A percentile compares a stretch with the other conserved stretches of the same genome.
These are phyloP conservation scores for Kluyveromyces siamensis DNA, from an alignment of 805 yeast genomes.

Conservation along the genomic window DNA sequence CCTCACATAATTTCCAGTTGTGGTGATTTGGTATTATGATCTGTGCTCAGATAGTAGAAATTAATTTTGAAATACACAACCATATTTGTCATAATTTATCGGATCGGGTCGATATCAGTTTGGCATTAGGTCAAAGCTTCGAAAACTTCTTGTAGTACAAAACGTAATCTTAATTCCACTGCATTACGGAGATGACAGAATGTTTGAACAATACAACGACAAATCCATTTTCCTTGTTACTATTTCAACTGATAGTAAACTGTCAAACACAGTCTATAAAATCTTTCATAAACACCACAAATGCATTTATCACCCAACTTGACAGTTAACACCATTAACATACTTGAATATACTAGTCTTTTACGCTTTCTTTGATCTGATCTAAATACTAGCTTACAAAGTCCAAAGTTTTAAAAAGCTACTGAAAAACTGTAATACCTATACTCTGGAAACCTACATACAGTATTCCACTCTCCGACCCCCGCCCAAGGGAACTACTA, in stretches of 20 bases:
- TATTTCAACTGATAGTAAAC: not conserved
- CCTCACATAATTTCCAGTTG: not conserved
- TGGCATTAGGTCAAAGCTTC: too few species aligned
- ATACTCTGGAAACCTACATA: not conserved
- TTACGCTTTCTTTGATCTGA: not conserved
- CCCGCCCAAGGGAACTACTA: not conserved
- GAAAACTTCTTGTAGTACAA: too few species aligned
- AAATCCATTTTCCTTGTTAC: too few species aligned
- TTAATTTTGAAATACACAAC: too few species aligned
- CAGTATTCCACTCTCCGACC: not conserved
- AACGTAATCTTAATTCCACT: too few species aligned
- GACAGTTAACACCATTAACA: not conserved
- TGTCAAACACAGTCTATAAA: not conserved
- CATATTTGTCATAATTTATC: too few species aligned
- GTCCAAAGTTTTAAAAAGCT: not conserved
- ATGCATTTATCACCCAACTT: not conserved
- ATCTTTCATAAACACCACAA: not conserved
- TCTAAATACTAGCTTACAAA: not conserved
- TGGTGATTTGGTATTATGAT: not conserved
- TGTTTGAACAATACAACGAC: too few species aligned
- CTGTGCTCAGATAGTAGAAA: not conserved
- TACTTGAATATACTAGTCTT: slow-evolving; percentile 4
- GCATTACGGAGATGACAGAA: too few species aligned
- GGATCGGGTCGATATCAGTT: too few species aligned
- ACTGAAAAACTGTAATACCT: not conserved